Conservation (phyloP, 2,329 filamentous ascomycete species). For the Macrophomina tecta region DNA sequence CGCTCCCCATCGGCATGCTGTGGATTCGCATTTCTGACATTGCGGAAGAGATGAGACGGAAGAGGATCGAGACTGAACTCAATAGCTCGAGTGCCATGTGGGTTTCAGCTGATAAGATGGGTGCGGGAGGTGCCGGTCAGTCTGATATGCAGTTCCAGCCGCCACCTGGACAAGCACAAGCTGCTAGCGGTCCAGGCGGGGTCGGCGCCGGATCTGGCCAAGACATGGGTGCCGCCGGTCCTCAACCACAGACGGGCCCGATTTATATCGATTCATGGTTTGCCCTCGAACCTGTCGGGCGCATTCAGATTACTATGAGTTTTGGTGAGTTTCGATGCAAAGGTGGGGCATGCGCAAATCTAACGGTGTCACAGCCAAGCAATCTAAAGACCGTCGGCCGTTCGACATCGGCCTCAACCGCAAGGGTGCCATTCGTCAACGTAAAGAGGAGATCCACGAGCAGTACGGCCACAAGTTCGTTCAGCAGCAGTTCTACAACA, state of each 20-base stretch:
- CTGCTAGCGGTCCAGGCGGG: slow-evolving; percentile 40
- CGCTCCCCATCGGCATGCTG: slow-evolving; percentile 89
- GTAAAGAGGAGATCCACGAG: slow-evolving; percentile 97
- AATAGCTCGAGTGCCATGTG: slow-evolving; percentile 79
- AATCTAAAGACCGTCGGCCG: slow-evolving; percentile 79
- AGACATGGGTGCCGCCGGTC: slow-evolving; percentile 40
- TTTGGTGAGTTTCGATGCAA: slow-evolving; percentile 62
- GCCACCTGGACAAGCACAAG: slow-evolving; percentile 50
- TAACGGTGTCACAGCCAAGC: slow-evolving; percentile 65
- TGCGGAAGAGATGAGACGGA: slow-evolving; percentile 94
- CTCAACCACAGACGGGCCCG: slow-evolving; percentile 59
- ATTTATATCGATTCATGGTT: slow-evolving; percentile 90
- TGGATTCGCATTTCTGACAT: slow-evolving; percentile 98
- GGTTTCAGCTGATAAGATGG: slow-evolving; percentile 97
- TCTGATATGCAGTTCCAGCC: slow-evolving; percentile 62
- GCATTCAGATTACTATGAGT: slow-evolving; percentile 88
- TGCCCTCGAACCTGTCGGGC: slow-evolving; percentile 90
- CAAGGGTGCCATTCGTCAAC: slow-evolving; percentile 94
- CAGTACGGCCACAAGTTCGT: slow-evolving; percentile 99
- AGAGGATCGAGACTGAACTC: slow-evolving; percentile 95
- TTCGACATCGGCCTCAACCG: slow-evolving; percentile 90
- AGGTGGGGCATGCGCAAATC: not conserved
- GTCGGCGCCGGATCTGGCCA: slow-evolving; percentile 43
- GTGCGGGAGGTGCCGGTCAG: slow-evolving; percentile 59
- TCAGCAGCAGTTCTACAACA: slow-evolving; percentile 99